Base-by-base conservation (phyloP, 2,329 filamentous ascomycete species). In the Aspergillus sp. region DNA sequence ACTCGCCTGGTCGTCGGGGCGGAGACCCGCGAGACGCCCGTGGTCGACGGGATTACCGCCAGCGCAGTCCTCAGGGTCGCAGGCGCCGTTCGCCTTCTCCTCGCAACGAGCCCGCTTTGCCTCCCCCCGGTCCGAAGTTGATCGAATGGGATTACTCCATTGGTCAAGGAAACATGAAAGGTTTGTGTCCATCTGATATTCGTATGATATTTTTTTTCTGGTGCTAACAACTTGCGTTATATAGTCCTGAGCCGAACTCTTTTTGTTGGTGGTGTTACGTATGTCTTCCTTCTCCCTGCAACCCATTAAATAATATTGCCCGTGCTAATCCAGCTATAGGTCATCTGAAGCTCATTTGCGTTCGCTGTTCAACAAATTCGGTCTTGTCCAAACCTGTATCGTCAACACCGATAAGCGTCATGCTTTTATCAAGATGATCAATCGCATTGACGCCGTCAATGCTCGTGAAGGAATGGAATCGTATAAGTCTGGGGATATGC, bases 361-460 rank as follows among this genome's bases (percentile, higher is more conserved):
- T 45, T 73, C 73, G 43, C 82, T 94, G 40, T 98, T 98, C 67
- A 76, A 74, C 60, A 82, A 82, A 41, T 95, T 83, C 62, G 93
- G 93, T 49, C 76, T 83, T 45, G 93, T 98, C 3, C 93, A 98
- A 68, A 96, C 91, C 1, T 97, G 91, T 69, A 98, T 98, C 55
- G 90, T 96, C 56, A 97, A 98, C 72, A 86, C 88, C 61, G 93
- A 98, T 62, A 98, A 97, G 72, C 86, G 93, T 12, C 93, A 98
- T 68, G 93, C 93, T 4, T 98, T 98, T 65, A 91, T 98, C 61
- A 98, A 98, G 72, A 98, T 98, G 93, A 80, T 93, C 56, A 93
- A 81, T 53, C 88, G 94, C 34, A 78, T 81, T 52, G 88, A 95
- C 67, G 91, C 93, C 9, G 78, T 94, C 49, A 74, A 67, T 52